Conservation (phyloP, 352 stramenopile species). For the Globisporangium spiculum region DNA sequence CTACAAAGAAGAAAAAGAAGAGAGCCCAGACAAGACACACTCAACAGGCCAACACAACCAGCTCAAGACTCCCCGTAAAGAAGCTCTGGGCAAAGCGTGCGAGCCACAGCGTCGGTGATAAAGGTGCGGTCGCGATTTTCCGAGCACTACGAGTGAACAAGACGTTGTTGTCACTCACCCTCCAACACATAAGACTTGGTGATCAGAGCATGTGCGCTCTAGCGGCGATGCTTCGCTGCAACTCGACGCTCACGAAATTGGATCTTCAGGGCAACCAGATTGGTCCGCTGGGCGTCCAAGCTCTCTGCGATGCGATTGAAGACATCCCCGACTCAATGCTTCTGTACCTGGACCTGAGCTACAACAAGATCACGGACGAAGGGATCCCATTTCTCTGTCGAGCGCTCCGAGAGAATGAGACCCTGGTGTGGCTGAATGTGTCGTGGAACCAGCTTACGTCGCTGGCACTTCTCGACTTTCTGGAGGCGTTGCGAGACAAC, state of each 20-base stretch:
- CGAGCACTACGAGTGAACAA: constrained; percentile 50
- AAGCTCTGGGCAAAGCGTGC: constrained; percentile 4
- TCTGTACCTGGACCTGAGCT: constrained; percentile 51
- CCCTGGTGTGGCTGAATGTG: constrained; percentile 55
- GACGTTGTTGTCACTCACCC: constrained; percentile 38
- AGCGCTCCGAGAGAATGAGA: constrained; percentile 69
- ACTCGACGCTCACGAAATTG: constrained; percentile 56
- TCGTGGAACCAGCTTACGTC: constrained; percentile 66
- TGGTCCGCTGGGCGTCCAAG: constrained; percentile 38
- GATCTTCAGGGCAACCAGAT: constrained; percentile 54
- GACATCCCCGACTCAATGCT: constrained; percentile 62
- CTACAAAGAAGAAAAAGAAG: constrained; percentile 7
- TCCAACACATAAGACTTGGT: constrained; percentile 44
- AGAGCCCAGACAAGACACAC: constrained; percentile 2
- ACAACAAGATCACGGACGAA: constrained; percentile 47
- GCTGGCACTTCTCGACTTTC: constrained; percentile 35
- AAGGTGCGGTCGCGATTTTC: constrained; percentile 46
- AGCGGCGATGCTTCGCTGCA: constrained; percentile 53
- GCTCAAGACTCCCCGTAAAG: neutral
- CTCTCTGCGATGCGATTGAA: constrained; percentile 54
- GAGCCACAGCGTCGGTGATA: constrained; percentile 20
- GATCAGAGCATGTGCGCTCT: constrained; percentile 55
- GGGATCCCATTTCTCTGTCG: constrained; percentile 38
- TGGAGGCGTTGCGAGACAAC: constrained; percentile 47
- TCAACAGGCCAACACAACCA: neutral